Evolutionary conservation across 371 early-diverging fungal species (phyloP).

Genomic region (Choanephora cucurbitarum): DNA sequence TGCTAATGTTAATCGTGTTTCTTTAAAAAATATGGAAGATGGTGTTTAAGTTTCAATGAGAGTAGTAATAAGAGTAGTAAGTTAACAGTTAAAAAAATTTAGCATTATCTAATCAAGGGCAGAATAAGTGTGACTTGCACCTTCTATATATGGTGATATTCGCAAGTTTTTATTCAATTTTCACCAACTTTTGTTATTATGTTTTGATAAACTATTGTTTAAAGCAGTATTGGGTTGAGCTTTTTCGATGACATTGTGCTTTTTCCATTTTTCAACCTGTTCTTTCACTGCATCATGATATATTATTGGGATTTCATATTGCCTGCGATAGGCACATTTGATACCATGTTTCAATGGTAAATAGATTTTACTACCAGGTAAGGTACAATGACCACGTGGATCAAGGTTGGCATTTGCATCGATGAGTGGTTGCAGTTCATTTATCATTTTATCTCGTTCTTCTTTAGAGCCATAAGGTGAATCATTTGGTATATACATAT

Average conservation of each 20-base stretch:
- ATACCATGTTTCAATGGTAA: too few species aligned
- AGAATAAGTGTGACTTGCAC: too few species aligned
- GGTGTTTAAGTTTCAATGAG: too few species aligned
- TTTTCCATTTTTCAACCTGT: slow-evolving; percentile 9
- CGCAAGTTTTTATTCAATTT: too few species aligned
- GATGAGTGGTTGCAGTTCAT: neutral
- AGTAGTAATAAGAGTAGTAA: too few species aligned
- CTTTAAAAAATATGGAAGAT: too few species aligned
- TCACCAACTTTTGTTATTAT: too few species aligned
- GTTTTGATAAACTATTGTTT: neutral
- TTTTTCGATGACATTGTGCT: slow-evolving; percentile 7
- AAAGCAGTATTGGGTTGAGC: slow-evolving; percentile 4
- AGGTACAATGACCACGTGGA: slow-evolving; percentile 7
- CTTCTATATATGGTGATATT: too few species aligned
- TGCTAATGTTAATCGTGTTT: too few species aligned
- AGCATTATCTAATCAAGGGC: too few species aligned
- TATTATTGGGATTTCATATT: neutral
- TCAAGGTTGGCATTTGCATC: slow-evolving; percentile 3
- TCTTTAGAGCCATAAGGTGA: neutral
- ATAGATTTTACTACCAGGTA: slow-evolving; percentile 6
- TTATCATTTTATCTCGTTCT: slow-evolving; percentile 2
- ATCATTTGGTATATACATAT: neutral
- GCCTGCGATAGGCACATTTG: neutral
- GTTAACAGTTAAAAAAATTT: too few species aligned
- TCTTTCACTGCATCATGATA: neutral